A percentile compares a stretch with the other conserved stretches of the same genome.
Evolutionary conservation across 2,329 filamentous ascomycete species (phyloP).

Genomic region (Pseudocercospora pini-densiflorae): DNA sequence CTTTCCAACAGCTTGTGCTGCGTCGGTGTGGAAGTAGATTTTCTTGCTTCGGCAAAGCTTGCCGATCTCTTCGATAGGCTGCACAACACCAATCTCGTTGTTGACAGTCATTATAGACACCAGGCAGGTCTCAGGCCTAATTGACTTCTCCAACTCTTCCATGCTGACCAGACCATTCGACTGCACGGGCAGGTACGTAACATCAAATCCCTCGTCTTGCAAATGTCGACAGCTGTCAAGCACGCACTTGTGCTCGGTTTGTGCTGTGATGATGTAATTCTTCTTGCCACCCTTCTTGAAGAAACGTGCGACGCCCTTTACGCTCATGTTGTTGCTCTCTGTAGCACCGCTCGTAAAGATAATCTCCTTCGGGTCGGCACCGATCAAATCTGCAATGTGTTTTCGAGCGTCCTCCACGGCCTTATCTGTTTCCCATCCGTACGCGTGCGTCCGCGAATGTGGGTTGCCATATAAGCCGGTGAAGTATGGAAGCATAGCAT

Average conservation of each 20-base stretch:
- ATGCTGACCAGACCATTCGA: constrained; percentile 84
- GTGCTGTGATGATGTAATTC: constrained; percentile 96
- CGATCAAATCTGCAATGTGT: constrained; percentile 84
- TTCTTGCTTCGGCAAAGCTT: constrained; percentile 89
- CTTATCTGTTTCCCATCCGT: constrained; percentile 98
- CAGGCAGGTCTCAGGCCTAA: constrained; percentile 85
- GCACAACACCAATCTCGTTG: constrained; percentile 99
- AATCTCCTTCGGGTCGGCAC: constrained; percentile 95
- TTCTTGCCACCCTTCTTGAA: constrained; percentile 94
- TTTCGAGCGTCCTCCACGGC: constrained; percentile 85
- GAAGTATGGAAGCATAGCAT: constrained; percentile 95
- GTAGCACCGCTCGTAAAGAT: constrained; percentile 98
- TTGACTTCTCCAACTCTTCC: constrained; percentile 82
- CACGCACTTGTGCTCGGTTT: constrained; percentile 99
- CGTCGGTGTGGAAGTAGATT: constrained; percentile 98
- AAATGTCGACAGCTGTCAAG: constrained; percentile 96
- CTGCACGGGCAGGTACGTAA: constrained; percentile 95
- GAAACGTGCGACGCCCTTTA: constrained; percentile 96
- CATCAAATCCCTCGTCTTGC: constrained; percentile 93
- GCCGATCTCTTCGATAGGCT: constrained; percentile 92
- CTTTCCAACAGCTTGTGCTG: constrained; percentile 96
- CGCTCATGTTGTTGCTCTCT: constrained; percentile 99
- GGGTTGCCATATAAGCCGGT: constrained; percentile 96
- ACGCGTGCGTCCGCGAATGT: constrained; percentile 95
- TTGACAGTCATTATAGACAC: constrained; percentile 99